Conservation (phyloP, 2,329 filamentous ascomycete genomes). For the Westerdykella sp. region DNA sequence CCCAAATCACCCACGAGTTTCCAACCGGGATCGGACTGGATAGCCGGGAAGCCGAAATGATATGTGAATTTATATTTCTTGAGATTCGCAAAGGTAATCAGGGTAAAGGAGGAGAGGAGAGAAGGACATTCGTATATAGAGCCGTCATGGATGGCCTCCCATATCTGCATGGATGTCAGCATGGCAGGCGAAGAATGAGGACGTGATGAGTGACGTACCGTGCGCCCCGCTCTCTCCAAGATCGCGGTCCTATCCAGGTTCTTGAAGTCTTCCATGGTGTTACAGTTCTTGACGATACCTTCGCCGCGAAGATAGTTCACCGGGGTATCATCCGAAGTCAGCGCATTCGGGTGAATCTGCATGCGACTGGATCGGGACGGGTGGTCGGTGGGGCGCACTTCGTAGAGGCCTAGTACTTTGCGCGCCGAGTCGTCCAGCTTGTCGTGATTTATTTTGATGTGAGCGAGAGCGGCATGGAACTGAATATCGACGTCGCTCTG, state of each 20-base stretch:
- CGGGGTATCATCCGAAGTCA: slow-evolving; percentile 53
- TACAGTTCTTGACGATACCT: slow-evolving; percentile 91
- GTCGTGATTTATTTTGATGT: slow-evolving; percentile 92
- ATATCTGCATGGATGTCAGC: slow-evolving; percentile 58
- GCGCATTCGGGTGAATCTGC: slow-evolving; percentile 80
- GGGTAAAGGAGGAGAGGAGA: slow-evolving; percentile 78
- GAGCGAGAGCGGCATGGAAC: slow-evolving; percentile 89
- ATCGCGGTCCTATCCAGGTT: slow-evolving; percentile 73
- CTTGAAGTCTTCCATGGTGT: slow-evolving; percentile 90
- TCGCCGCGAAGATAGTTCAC: slow-evolving; percentile 67
- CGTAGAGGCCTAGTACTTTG: slow-evolving; percentile 79
- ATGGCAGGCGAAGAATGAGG: neutral
- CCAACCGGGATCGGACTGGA: slow-evolving; percentile 86
- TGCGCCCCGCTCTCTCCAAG: slow-evolving; percentile 70
- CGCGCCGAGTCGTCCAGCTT: slow-evolving; percentile 92
- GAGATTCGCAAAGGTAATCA: slow-evolving; percentile 88
- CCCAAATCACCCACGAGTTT: slow-evolving; percentile 40
- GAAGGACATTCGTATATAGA: slow-evolving; percentile 95
- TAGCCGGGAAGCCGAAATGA: slow-evolving; percentile 91
- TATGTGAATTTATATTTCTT: slow-evolving; percentile 99
- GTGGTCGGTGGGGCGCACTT: slow-evolving; percentile 65
- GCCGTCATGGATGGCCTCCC: slow-evolving; percentile 95
- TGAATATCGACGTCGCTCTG: slow-evolving; percentile 90
- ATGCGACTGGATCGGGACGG: slow-evolving; percentile 77
- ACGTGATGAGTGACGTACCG: slow-evolving; percentile 47